Evolutionary conservation across 2,329 filamentous ascomycete genomes (phyloP), one percentile per base, ranked within the genome.

Genomic region (Trichoderma simmonsii): DNA sequence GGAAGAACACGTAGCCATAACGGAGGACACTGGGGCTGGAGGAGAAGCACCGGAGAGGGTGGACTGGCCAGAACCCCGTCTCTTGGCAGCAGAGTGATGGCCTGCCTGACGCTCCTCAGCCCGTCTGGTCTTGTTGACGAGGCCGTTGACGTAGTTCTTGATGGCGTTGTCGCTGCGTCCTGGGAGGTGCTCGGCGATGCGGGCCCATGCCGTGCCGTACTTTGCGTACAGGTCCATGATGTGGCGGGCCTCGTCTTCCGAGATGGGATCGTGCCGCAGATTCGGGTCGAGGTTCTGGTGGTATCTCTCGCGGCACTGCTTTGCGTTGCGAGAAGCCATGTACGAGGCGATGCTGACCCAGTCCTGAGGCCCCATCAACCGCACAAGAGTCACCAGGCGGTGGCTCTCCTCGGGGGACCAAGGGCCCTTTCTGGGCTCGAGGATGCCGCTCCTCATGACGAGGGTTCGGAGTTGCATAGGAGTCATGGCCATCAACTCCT

Each of bases 111-210:
- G 63, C 26, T 43, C 63, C 32, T 67, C 48, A 24, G 64, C 64
- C 12, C 64, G 64, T 24, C 30, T 39, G 11, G 30, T 67, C 56
- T 69, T 69, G 66, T 69, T 69, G 66, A 43, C 51, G 14, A 61
- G 51, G 36, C 70, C 70, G 34, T 73, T 73, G 63, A 93, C 97
- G 94, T 94, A 98, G 82, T 98, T 98, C 88, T 98, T 98, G 74
- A 98, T 93, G 32, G 93, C 92, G 78, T 98, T 98, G 84, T 98
- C 95, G 81, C 94, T 97, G 78, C 95, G 91, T 75, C 94, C 94
- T 70, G 91, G 88, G 24, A 98, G 87, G 60, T 90, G 87, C 75
- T 95, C 88, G 59, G 95, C 93, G 78, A 98, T 98, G 79, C 98
- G 94, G 3, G 95, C 95, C 95, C 95, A 98, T 71, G 92, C 64